Evolutionary conservation across 2,329 filamentous ascomycete species (phyloP).

Genomic region (Fusarium sp.): DNA sequence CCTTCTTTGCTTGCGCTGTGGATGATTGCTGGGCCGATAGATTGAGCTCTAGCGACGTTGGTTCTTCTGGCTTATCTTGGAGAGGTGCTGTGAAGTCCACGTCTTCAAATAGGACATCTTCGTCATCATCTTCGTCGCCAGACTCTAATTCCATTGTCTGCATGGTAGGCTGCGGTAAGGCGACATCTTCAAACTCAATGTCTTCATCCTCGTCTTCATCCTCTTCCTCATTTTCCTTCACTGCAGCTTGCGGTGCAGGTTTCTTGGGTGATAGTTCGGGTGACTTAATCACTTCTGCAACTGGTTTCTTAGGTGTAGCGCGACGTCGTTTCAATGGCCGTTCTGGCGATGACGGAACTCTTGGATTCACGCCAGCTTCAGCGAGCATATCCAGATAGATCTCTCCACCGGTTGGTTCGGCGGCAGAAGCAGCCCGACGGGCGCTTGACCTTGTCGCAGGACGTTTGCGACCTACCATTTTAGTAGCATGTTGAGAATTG

Average conservation of each 20-base stretch:
- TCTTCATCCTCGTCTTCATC: slow-evolving; percentile 57
- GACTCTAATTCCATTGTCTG: slow-evolving; percentile 65
- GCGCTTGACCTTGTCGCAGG: slow-evolving; percentile 42
- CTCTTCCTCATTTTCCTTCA: slow-evolving; percentile 16
- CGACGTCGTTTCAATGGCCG: slow-evolving; percentile 57
- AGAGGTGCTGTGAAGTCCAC: slow-evolving; percentile 57
- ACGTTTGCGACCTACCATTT: slow-evolving; percentile 51
- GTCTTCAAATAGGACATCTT: slow-evolving; percentile 61
- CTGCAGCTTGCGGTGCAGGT: not conserved
- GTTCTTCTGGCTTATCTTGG: slow-evolving; percentile 42
- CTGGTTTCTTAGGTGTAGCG: slow-evolving; percentile 34
- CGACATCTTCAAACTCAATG: slow-evolving; percentile 64
- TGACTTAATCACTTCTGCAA: not conserved
- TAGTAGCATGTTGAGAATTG: slow-evolving; percentile 13
- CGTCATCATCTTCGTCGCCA: slow-evolving; percentile 60
- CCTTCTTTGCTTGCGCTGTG: slow-evolving; percentile 47
- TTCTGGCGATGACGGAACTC: slow-evolving; percentile 48
- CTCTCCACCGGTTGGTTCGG: slow-evolving; percentile 48
- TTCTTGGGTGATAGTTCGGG: not conserved
- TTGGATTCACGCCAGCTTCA: slow-evolving; percentile 58
- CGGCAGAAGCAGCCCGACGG: slow-evolving; percentile 26
- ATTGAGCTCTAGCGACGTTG: slow-evolving; percentile 63
- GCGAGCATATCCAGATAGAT: slow-evolving; percentile 63
- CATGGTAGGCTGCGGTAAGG: slow-evolving; percentile 59
- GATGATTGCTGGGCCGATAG: slow-evolving; percentile 60